A percentile compares a stretch with the other conserved stretches of the same genome.
These are phyloP conservation scores for Mucor mucedo DNA, from an alignment of 371 early-diverging fungal species.

Conservation along the genomic window DNA sequence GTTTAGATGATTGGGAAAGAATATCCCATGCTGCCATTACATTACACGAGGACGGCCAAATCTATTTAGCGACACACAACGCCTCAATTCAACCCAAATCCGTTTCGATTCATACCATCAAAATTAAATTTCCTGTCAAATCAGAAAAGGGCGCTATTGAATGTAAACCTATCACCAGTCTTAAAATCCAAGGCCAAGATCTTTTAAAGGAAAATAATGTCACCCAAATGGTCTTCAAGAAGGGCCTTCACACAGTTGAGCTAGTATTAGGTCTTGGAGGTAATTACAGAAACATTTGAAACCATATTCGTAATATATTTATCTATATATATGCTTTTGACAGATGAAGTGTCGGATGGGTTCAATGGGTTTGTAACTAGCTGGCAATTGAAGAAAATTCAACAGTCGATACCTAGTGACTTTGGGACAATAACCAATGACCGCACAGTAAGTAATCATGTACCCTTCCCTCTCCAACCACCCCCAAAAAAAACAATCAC, in stretches of 20 bases:
- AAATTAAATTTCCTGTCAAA: slow-evolving; percentile 38
- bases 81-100: slow-evolving; percentile 37
- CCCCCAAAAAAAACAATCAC: not conserved
- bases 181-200: slow-evolving; percentile 10
- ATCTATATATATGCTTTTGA: not conserved
- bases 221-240: slow-evolving; percentile 20
- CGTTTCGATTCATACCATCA: slow-evolving; percentile 35
- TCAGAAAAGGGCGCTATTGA: slow-evolving; percentile 16
- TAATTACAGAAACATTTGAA: not conserved
- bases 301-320: not conserved
- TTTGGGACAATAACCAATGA: slow-evolving; percentile 15
- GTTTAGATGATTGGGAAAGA: slow-evolving; percentile 42
- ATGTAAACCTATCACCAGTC: slow-evolving; percentile 13
- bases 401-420: slow-evolving; percentile 14
- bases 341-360: slow-evolving; percentile 4
- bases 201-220: slow-evolving; percentile 5
- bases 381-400: slow-evolving; percentile 27
- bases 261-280: slow-evolving; percentile 26
- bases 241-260: slow-evolving; percentile 1
- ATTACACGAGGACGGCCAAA: slow-evolving; percentile 29
- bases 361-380: slow-evolving; percentile 21
- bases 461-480: not conserved
- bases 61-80: slow-evolving; percentile 45
- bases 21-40: slow-evolving; percentile 51
- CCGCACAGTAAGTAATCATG: not conserved